phyloP scores from a whole-genome alignment of 1,284 basidiomycete species.

The Trichosporon sp. region DNA sequence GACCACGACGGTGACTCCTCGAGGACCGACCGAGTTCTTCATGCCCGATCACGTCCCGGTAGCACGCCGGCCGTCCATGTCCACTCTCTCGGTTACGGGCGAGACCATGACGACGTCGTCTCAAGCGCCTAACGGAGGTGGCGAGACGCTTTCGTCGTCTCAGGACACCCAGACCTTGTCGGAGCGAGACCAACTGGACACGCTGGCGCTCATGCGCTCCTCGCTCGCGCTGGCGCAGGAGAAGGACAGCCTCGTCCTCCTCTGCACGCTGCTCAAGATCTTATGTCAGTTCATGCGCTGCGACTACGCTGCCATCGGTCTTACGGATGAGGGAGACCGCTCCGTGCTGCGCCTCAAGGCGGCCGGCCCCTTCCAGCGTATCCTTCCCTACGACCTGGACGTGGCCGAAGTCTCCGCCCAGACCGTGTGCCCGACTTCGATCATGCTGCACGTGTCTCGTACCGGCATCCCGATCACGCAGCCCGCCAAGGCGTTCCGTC shows the following conservation, averaged over 20 bases:
- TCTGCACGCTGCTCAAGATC: conserved; percentile 33
- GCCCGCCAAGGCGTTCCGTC: conserved; percentile 13
- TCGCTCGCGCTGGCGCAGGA: conserved; percentile 38
- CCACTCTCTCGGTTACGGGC: conserved; percentile 7
- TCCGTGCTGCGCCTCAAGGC: conserved; percentile 29
- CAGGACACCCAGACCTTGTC: conserved; percentile 5
- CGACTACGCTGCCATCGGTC: conserved; percentile 39
- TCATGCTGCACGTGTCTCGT: conserved; percentile 39
- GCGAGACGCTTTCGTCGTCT: background rate
- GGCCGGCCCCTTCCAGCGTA: conserved; percentile 31
- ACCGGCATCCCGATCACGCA: conserved; percentile 29
- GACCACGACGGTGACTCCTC: background rate
- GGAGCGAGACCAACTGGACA: conserved; percentile 16
- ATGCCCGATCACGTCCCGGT: background rate
- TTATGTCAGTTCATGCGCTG: conserved; percentile 37
- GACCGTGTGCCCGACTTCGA: conserved; percentile 26
- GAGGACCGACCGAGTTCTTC: conserved; percentile 21
- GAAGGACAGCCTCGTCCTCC: conserved; percentile 32
- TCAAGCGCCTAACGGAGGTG: background rate
- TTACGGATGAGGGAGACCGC: conserved; percentile 26
- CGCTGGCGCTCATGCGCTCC: conserved; percentile 31
- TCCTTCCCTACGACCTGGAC: conserved; percentile 29
- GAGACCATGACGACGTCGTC: conserved; percentile 13
- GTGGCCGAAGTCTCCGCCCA: conserved; percentile 25
- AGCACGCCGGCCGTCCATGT: background rate